Base-by-base conservation (phyloP, 2,329 filamentous ascomycete species). In the Lachnellula hyalina region DNA sequence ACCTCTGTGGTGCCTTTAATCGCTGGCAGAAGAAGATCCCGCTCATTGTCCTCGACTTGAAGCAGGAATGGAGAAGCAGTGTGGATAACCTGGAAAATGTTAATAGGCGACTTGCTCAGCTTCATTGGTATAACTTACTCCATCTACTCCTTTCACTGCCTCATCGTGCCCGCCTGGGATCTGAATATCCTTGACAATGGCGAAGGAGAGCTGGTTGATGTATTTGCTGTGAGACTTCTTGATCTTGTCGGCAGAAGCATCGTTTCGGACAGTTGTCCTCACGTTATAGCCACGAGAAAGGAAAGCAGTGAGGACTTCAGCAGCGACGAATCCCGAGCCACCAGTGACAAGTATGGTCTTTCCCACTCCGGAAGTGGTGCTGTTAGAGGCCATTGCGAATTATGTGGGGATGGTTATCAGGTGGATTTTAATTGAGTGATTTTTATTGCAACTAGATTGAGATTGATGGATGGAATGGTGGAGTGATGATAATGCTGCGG, bases 111-210 rank as follows among this genome's bases (percentile, higher is more conserved):
- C n/a, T 23, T 25, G 5, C 11, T 19, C 5, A 4, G 15, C 19
- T 14, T 46, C 32, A 17, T 4, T 25, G 19, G n/a, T 15, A n/a
- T 62, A 14, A 42, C 71, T 66, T 25, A 79, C 86, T 51, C 81
- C 85, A 65, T 89, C 84, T 60, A 93, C 88, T 0, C 83, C 81
- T 4, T 72, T 69, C 47, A 71, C 60, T 19, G 76, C 68, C 67
- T 80, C 71, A 58, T 87, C 80, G 61, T 93, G 93, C 19, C 86
- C 87, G 19, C 80, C 80, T n/a, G 83, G 78, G 59, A 82, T 69
- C 0, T 84, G 82, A 57, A 94, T 82, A 62, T 95, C 87, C 45
- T 82, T 77, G 12, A 94, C 86, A 58, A 92, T 80, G 4, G 55
- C 60, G 42, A 64, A 65, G 2, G 61, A 63, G 3, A 67, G 44